Conservation (phyloP, 1,139 yeast genomes). For the Debaryomycetaceae sp. region DNA sequence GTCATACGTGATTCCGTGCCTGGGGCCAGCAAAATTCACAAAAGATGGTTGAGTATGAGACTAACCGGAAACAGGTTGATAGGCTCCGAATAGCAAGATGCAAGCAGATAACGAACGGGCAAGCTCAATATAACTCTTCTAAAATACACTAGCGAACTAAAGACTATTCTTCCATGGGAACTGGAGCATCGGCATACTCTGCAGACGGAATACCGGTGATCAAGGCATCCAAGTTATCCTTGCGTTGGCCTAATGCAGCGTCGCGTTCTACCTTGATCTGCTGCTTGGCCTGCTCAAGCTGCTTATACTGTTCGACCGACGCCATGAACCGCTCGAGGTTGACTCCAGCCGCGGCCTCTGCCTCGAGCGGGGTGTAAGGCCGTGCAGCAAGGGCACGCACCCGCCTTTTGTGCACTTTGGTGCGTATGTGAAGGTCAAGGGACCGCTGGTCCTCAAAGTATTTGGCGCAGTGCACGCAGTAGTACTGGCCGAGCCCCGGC, state of each 20-base stretch:
- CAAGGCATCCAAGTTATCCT: conserved; percentile 31
- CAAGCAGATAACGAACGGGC: too few relatives aligned
- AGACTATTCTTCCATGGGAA: not conserved
- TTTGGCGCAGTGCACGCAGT: conserved; percentile 89
- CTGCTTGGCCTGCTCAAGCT: conserved; percentile 25
- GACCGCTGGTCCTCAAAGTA: conserved; percentile 76
- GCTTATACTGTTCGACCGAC: conserved; percentile 47
- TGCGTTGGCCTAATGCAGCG: conserved; percentile 24
- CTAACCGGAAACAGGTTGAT: too few relatives aligned
- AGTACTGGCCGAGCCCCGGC: conserved; percentile 91
- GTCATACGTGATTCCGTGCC: too few relatives aligned
- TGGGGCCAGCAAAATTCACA: too few relatives aligned
- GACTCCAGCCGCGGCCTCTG: conserved; percentile 83
- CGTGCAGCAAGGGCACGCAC: conserved; percentile 62
- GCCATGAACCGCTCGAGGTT: conserved; percentile 57
- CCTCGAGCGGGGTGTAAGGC: conserved; percentile 81
- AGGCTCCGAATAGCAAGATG: too few relatives aligned
- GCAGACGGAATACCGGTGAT: conserved; percentile 24
- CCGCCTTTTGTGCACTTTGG: conserved; percentile 79
- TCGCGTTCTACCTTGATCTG: conserved; percentile 29
- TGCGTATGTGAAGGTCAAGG: conserved; percentile 58
- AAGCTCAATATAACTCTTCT: too few relatives aligned
- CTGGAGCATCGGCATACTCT: conserved; percentile 4
- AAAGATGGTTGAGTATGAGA: too few relatives aligned
- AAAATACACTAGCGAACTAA: not conserved